Evolutionary conservation across 352 stramenopile genomes (phyloP).

Genomic region (Stephanocyclus meneghinianus): DNA sequence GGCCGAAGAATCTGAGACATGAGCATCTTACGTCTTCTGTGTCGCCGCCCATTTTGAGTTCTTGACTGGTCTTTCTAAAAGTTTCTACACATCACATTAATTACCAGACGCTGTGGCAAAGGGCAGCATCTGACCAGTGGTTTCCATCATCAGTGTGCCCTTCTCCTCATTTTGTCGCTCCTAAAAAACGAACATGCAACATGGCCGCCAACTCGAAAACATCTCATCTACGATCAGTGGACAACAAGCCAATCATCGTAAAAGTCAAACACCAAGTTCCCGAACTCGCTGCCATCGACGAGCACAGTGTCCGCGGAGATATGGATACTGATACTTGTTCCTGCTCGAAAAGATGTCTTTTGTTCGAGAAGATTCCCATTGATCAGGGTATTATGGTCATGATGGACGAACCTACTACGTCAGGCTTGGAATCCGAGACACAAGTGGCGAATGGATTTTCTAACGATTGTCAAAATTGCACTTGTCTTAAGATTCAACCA

Average conservation of each 20-base stretch:
- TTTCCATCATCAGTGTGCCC: no score
- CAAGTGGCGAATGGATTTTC: background rate
- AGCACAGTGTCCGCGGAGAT: background rate
- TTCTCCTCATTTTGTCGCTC: no score
- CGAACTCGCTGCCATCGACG: background rate
- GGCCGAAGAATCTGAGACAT: no score
- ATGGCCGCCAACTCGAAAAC: no score
- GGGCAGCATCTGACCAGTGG: no score
- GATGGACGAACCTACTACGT: conserved; percentile 6
- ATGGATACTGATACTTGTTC: background rate
- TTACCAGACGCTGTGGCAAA: no score
- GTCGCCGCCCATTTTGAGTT: no score
- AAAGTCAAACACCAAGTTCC: background rate
- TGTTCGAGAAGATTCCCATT: conserved; percentile 15
- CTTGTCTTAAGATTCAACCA: conserved; percentile 20
- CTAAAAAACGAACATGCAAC: no score
- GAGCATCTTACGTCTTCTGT: no score
- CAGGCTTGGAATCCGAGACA: background rate
- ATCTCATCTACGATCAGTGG: background rate
- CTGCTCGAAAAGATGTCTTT: conserved; percentile 13
- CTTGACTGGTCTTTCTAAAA: no score
- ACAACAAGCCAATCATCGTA: conserved; percentile 16
- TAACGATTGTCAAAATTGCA: background rate
- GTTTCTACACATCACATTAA: no score
- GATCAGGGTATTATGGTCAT: conserved; percentile 25